Base-by-base conservation (phyloP, 1,284 basidiomycete species). In the Cryptococcus amylolentus region DNA sequence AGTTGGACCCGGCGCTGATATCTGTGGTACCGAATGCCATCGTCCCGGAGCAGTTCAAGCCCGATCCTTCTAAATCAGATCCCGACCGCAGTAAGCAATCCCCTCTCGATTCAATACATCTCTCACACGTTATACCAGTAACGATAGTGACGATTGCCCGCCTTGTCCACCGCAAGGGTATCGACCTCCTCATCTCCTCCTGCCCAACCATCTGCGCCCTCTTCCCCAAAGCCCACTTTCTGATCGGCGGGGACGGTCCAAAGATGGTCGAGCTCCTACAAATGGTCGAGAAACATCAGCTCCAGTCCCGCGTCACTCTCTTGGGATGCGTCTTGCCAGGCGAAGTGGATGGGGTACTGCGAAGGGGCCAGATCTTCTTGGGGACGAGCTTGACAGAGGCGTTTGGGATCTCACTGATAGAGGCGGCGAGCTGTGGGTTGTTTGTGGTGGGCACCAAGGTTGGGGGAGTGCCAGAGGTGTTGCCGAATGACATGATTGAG, bases 381-480 rank as follows among this genome's bases (percentile, higher is more conserved):
- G 96, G 95, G 72, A 95, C 95, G 0, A 94, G 91, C 0, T 82
- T 99, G 20, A 99, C 95, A 0, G 95, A 99, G 75, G 85, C 96
- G 0, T 99, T 99, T 68, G 95, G 96, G 0, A 98, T 95, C 62
- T 88, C 89, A 8, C 92, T 96, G 63, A 83, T 98, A 49, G 96
- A 99, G 80, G 96, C 96, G 0, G 96, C 96, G 0, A 94, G 89
- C 64, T 85, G 91, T 0, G 96, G 96, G 0, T 81, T 98, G 9
- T 95, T 96, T 69, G 89, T 98, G 40, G 96, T 98, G 38, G 88
- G 88, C 16, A 98, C 95, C 0, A 84, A 86, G 37, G 95, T 99
- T 0, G 95, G 96, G 0, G 95, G 96, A 2, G 88, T 98, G 0
- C 93, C 96, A 0, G 96, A 99, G 76, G 88, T 98, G 55, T 79